These are phyloP conservation scores for Pueraria montana DNA, from an alignment of 306 rosid genomes.

Conservation along the genomic window DNA sequence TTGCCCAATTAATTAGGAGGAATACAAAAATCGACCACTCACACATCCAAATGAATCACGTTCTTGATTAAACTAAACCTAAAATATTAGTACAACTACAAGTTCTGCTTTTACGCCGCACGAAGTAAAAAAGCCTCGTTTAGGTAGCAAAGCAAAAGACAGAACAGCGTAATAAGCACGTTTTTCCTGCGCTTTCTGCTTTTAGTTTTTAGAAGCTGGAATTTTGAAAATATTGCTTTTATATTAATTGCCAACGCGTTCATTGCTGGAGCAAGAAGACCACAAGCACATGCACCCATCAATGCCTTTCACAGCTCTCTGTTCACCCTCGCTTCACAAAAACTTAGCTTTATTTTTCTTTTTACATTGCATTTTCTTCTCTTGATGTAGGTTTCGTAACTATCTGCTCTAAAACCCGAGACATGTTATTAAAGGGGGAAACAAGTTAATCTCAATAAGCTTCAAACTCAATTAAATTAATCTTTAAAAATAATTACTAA, in stretches of 20 bases:
- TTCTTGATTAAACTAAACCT: slow-evolving; percentile 28
- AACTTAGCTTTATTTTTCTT: slow-evolving; percentile 12
- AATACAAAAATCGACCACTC: background rate
- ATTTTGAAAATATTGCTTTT: slow-evolving; percentile 16
- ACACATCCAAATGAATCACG: background rate
- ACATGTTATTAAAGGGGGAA: no score
- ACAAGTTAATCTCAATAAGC: no score
- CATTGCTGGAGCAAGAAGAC: slow-evolving; percentile 45
- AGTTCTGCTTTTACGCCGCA: slow-evolving; percentile 27
- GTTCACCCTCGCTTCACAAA: slow-evolving; percentile 44
- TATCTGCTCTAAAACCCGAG: no score
- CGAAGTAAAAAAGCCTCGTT: slow-evolving; percentile 38
- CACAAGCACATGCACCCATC: slow-evolving; percentile 67
- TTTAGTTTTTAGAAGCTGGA: slow-evolving; percentile 44
- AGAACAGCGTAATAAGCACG: slow-evolving; percentile 53
- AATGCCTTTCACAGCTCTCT: slow-evolving; percentile 57
- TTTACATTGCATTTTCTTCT: background rate
- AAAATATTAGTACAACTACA: background rate
- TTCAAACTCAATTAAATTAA: no score
- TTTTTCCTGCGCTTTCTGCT: slow-evolving; percentile 43
- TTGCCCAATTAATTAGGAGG: background rate
- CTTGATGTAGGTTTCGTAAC: no score
- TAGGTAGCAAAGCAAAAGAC: slow-evolving; percentile 35
- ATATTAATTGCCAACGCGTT: slow-evolving; percentile 52
- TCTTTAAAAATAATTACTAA: no score